Evolutionary conservation across 2,329 filamentous ascomycete genomes (phyloP).

Genomic region (Pseudogymnoascus sp.): DNA sequence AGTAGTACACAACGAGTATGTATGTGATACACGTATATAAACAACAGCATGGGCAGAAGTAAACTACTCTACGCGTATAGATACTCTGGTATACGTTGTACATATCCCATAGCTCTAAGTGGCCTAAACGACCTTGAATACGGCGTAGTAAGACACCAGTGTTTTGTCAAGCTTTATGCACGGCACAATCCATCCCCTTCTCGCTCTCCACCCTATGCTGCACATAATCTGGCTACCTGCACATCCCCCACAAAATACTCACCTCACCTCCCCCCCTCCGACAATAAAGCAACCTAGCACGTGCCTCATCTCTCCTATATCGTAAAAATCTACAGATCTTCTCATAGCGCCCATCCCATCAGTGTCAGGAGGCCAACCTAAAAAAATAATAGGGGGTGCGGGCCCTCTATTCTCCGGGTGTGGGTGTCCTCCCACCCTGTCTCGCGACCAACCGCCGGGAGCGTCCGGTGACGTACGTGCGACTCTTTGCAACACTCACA

Average conservation of each 20-base stretch:
- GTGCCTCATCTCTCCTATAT: background rate
- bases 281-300: background rate
- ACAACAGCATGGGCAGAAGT: background rate
- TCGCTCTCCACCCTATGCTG: background rate
- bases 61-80: background rate
- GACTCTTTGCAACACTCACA: too few relatives aligned
- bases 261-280: background rate
- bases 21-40: background rate
- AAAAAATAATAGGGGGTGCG: background rate
- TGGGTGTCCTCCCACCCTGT: too few relatives aligned
- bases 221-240: background rate
- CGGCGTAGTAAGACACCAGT: background rate
- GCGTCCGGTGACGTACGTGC: background rate
- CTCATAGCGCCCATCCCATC: too few relatives aligned
- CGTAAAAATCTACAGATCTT: too few relatives aligned
- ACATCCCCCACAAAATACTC: background rate
- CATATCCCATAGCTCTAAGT: background rate
- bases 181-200: background rate
- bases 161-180: background rate
- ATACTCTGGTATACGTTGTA: background rate
- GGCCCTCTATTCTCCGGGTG: background rate
- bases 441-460: background rate
- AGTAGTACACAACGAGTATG: too few relatives aligned
- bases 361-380: background rate
- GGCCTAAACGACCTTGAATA: background rate